Evolutionary conservation across 108 stramenopile species (phyloP), one percentile per base, ranked within the genome.

Genomic region (Fragilariopsis cylindrus): DNA sequence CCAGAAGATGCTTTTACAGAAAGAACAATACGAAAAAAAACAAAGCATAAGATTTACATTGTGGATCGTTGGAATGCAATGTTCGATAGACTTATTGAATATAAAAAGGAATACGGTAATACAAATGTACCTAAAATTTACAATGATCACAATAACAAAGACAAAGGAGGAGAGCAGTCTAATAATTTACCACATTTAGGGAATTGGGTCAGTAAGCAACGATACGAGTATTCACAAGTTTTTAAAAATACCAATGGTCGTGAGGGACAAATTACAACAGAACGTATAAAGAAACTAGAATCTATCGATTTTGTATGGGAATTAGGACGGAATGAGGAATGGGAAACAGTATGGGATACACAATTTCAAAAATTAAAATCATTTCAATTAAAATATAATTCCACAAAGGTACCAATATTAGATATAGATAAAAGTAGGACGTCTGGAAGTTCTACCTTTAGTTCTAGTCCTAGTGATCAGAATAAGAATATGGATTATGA

Each of bases 61-160:
- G 54, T 55, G 2, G 71, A 56, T 64, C 49, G 56, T 41, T 73
- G 73, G 73, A 57, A 73, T 39, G 16, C 48, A 7, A 73, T 65
- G 64, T 64, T 46, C 39, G 39, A 46, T 41, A 7, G 73, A 9
- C 46, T 73, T 11, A 65, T 54, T 40, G 62, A 73, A 47, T 73
- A 73, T 21, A 65, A 73, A 52, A 64, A 73, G 4, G 45, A 7
- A 40, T 44, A 73, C 3, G 73, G 73, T 21, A 3, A 73, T 48
- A 68, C 67, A 15, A 68, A 68, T 18, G 67, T 68, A 8, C 67
- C 47, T 8, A 68, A 52, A 11, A 68, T 45, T 39, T 68, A 68
- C 4, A 68, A 68, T 44, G 66, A 68, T 68, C 48, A 48, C 19
- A 0, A 44, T 21, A 68, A 53, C 15, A 30, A 30, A 30, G 2